Evolutionary conservation across 805 yeast genomes (phyloP).

Genomic region (Starmerella ratchasimensis): DNA sequence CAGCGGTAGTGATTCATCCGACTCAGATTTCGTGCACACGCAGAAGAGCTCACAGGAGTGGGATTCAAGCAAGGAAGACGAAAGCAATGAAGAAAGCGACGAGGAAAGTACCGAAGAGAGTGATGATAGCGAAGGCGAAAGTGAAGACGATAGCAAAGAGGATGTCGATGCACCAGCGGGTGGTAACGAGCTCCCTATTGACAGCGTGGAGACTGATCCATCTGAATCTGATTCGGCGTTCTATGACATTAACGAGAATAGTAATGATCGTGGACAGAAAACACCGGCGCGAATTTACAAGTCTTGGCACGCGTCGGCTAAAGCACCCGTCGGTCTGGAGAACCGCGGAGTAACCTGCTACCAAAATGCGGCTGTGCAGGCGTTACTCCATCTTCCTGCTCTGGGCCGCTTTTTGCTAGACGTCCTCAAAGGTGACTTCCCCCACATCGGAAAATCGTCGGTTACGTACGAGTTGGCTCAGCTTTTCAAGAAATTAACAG

Average conservation of each 20-base stretch:
- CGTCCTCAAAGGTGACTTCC: slow-evolving; percentile 40
- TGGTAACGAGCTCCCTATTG: background rate
- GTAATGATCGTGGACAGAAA: slow-evolving; percentile 52
- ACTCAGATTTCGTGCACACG: background rate
- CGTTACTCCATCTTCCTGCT: slow-evolving; percentile 82
- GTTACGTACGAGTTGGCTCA: slow-evolving; percentile 26
- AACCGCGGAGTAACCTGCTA: slow-evolving; percentile 95
- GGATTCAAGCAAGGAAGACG: too few species aligned
- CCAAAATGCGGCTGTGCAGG: slow-evolving; percentile 89
- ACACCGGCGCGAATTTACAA: slow-evolving; percentile 46
- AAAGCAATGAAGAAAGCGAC: background rate
- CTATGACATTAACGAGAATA: slow-evolving; percentile 44
- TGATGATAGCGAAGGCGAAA: slow-evolving; percentile 2
- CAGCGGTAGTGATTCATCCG: too few species aligned
- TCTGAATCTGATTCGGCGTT: slow-evolving; percentile 24
- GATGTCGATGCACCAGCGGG: background rate
- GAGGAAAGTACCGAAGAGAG: background rate
- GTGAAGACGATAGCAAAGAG: slow-evolving; percentile 1
- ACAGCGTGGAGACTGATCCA: background rate
- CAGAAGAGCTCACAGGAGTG: background rate
- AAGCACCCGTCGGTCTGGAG: slow-evolving; percentile 54
- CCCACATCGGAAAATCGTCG: slow-evolving; percentile 14
- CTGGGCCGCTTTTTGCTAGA: slow-evolving; percentile 68
- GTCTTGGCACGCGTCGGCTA: slow-evolving; percentile 39
- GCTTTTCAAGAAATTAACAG: slow-evolving; percentile 20